Percentiles rank a stretch among this genome's conserved stretches.
Evolutionary conservation across 169 alveolate species (phyloP).

Genomic region (Eimeria necatrix): DNA sequence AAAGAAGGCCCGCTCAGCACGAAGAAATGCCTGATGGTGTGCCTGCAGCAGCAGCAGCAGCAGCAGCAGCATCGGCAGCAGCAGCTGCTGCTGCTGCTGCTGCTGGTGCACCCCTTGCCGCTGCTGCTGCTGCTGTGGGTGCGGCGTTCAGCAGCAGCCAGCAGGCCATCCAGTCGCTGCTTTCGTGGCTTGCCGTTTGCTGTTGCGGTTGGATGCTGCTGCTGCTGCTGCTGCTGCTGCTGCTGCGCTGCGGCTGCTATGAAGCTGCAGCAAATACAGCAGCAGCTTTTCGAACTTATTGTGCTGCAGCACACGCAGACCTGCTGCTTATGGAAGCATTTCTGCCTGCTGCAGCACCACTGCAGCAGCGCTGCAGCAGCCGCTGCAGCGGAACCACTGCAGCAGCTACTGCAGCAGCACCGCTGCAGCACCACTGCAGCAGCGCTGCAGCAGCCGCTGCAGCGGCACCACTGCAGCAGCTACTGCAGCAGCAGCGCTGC

Average conservation of each 20-base stretch:
- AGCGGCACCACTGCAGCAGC: not conserved
- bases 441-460: not conserved
- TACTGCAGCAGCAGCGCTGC: slow-evolving; percentile 6
- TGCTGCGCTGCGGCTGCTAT: not conserved
- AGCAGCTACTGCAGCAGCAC: not conserved
- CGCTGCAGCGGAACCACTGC: not conserved
- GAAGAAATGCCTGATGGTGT: not conserved
- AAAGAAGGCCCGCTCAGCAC: not conserved
- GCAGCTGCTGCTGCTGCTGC: not conserved
- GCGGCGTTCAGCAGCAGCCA: not conserved
- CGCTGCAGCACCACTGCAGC: not conserved
- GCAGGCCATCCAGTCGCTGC: not conserved
- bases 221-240: slow-evolving; percentile 35
- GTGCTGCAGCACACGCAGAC: not conserved
- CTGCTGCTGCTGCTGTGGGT: not conserved
- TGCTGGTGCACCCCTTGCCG: not conserved
- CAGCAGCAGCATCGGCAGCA: slow-evolving; percentile 1
- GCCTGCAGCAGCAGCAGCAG: slow-evolving; percentile 27
- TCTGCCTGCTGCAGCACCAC: not conserved
- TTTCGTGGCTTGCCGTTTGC: not conserved
- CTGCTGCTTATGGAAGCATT: not conserved
- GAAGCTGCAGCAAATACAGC: not conserved
- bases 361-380: not conserved
- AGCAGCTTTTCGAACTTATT: not conserved
- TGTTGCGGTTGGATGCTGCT: not conserved